These are phyloP conservation scores for Pseudogymnoascus sp. DNA, from an alignment of 2,329 filamentous ascomycete species.

Conservation along the genomic window DNA sequence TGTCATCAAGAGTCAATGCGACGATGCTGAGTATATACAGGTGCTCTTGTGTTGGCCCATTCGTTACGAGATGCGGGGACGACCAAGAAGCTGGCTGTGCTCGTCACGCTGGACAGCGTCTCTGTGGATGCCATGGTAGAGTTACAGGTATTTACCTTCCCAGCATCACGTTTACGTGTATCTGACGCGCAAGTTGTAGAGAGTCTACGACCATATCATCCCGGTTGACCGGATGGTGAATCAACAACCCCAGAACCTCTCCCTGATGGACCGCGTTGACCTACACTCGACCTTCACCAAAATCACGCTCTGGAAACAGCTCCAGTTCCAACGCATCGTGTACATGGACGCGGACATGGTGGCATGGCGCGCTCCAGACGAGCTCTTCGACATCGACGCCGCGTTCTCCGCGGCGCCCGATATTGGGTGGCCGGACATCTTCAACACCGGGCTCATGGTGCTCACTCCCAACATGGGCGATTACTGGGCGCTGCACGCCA, in stretches of 20 bases:
- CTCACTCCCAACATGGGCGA: constrained; percentile 79
- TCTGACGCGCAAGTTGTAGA: constrained; percentile 39
- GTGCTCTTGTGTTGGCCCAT: constrained; percentile 87
- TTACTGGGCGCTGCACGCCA: constrained; percentile 74
- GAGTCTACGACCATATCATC: constrained; percentile 81
- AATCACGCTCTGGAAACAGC: constrained; percentile 86
- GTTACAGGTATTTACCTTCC: constrained; percentile 56
- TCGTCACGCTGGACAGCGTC: constrained; percentile 75
- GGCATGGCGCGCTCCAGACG: constrained; percentile 82
- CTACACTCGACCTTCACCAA: constrained; percentile 93
- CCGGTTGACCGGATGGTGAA: constrained; percentile 76
- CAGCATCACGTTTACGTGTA: background rate
- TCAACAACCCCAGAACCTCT: constrained; percentile 69
- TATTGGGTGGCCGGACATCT: constrained; percentile 95
- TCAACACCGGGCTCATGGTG: constrained; percentile 97
- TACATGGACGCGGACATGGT: constrained; percentile 94
- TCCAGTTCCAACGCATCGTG: constrained; percentile 83
- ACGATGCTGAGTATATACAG: constrained; percentile 39
- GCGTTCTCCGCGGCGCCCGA: constrained; percentile 73
- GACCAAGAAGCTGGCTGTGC: constrained; percentile 73
- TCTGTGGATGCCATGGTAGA: constrained; percentile 68
- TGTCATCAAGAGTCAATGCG: constrained; percentile 13
- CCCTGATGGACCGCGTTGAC: constrained; percentile 85
- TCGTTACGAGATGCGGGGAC: constrained; percentile 88
- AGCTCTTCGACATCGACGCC: constrained; percentile 66